Evolutionary conservation across 2,329 filamentous ascomycete genomes (phyloP).

Genomic region (Penicillium sp.): DNA sequence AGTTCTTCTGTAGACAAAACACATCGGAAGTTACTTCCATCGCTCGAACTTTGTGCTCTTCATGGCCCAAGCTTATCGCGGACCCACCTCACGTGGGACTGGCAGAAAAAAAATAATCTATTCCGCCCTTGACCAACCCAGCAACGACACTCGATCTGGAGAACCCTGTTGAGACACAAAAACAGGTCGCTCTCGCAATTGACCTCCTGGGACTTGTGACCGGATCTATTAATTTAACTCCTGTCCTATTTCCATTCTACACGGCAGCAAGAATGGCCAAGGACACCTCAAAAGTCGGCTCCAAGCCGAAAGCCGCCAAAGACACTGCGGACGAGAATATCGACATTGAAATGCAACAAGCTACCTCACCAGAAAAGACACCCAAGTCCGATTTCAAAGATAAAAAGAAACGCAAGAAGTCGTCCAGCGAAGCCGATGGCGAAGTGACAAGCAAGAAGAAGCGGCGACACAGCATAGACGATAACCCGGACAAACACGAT

Average conservation of each 20-base stretch:
- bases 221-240: not conserved
- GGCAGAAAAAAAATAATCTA: constrained; percentile 25
- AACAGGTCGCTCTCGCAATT: not conserved
- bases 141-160: not conserved
- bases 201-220: not conserved
- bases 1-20: not conserved
- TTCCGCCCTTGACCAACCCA: constrained; percentile 8
- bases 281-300: constrained; percentile 3
- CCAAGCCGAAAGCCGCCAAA: not conserved
- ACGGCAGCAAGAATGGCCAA: constrained; percentile 23
- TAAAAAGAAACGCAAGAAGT: constrained; percentile 29
- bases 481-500: constrained; percentile 15
- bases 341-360: constrained; percentile 11
- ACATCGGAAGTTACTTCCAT: not conserved
- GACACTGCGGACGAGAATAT: constrained; percentile 37
- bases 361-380: constrained; percentile 4
- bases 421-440: constrained; percentile 20
- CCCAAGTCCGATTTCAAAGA: constrained; percentile 22
- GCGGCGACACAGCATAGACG: constrained; percentile 20
- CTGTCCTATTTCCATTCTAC: not conserved
- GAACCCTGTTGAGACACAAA: not conserved
- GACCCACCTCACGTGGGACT: constrained; percentile 9
- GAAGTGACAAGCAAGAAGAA: constrained; percentile 24
- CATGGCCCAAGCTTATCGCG: not conserved
- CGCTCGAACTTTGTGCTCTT: not conserved